phyloP scores from a whole-genome alignment of 2,329 filamentous ascomycete genomes.

The Annulohypoxylon truncatum region DNA sequence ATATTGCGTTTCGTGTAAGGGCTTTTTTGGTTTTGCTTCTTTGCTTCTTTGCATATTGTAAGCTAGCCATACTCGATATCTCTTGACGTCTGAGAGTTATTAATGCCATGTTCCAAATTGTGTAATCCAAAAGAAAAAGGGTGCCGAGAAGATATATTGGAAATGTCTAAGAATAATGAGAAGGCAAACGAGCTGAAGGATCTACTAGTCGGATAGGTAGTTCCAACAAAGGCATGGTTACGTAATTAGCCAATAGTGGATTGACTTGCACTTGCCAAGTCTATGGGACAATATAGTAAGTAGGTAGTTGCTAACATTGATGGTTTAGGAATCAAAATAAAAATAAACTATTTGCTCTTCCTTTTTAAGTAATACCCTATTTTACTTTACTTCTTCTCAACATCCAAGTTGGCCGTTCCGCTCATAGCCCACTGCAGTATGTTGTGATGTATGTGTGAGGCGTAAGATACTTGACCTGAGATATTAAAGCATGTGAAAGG shows the following conservation, averaged over 20 bases:
- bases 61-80: not conserved
- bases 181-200: not conserved
- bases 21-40: not conserved
- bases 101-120: slow-evolving; percentile 14
- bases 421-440: not conserved
- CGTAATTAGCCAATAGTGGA: slow-evolving; percentile 12
- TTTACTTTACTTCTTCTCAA: not conserved
- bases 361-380: not conserved
- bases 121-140: not conserved
- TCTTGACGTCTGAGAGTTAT: slow-evolving; percentile 1
- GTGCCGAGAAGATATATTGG: not conserved
- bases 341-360: not conserved
- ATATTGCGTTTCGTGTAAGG: slow-evolving; percentile 8
- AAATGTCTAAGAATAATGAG: slow-evolving; percentile 10
- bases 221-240: slow-evolving; percentile 8
- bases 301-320: not conserved
- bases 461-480: slow-evolving; percentile 11
- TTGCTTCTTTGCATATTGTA: slow-evolving; percentile 1
- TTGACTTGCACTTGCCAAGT: slow-evolving; percentile 3
- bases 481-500: slow-evolving; percentile 20
- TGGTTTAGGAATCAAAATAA: not conserved
- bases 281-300: not conserved
- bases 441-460: not conserved
- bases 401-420: not conserved
- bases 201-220: slow-evolving; percentile 6